phyloP scores from a whole-genome alignment of 2,329 filamentous ascomycete genomes.

The Arthrinium puccinioides region DNA sequence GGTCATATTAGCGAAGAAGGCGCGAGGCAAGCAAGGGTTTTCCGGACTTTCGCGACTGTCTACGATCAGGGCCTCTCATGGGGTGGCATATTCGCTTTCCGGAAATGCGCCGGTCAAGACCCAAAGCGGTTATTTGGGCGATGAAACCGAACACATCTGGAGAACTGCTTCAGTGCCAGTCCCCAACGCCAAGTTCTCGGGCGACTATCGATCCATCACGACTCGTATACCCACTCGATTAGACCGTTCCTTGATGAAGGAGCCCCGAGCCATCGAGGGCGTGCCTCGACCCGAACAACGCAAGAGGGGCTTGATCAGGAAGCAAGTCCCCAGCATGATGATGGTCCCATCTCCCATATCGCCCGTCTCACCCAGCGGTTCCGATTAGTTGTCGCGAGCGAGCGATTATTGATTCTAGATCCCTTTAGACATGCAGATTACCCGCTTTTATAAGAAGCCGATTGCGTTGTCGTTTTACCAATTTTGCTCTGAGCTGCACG shows the following conservation, averaged over 20 bases:
- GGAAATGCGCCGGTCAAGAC: constrained; percentile 30
- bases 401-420: no score
- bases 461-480: no score
- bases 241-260: constrained; percentile 82
- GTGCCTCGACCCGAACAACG: constrained; percentile 59
- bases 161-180: constrained; percentile 56
- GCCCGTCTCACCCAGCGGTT: constrained; percentile 13
- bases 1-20: constrained; percentile 72
- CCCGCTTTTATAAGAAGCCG: no score
- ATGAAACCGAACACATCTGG: constrained; percentile 75
- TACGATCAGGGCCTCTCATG: constrained; percentile 50
- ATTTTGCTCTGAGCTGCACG: no score
- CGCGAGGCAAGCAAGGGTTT: constrained; percentile 57
- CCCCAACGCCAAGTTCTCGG: constrained; percentile 53
- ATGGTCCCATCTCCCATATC: constrained; percentile 17
- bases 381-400: no score
- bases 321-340: constrained; percentile 43
- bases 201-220: constrained; percentile 53
- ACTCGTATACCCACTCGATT: constrained; percentile 72
- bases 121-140: constrained; percentile 57
- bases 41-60: constrained; percentile 56
- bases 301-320: constrained; percentile 42
- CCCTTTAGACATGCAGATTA: no score
- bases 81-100: constrained; percentile 34
- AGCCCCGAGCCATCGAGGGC: constrained; percentile 83